Evolutionary conservation across 345 rosid genomes (phyloP).

Genomic region (Salix viminalis): DNA sequence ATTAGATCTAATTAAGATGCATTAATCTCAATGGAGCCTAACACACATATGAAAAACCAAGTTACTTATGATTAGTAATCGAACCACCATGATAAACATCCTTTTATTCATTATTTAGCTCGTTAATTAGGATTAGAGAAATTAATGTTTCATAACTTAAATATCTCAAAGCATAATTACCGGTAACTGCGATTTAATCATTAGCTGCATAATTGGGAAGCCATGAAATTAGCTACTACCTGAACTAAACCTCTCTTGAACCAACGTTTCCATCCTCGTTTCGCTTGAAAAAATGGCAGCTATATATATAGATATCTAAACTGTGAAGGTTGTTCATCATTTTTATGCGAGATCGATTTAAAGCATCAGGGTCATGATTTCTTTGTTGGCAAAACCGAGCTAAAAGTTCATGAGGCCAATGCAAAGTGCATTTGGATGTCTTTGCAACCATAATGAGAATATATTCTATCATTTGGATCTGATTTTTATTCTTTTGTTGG

Average conservation of each 20-base stretch:
- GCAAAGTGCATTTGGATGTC: not conserved
- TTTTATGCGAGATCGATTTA: not conserved
- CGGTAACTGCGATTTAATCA: too few relatives aligned
- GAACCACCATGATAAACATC: not conserved
- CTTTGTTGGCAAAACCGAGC: not conserved
- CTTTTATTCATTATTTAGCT: not conserved
- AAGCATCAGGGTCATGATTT: not conserved
- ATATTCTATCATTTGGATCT: conserved; percentile 2
- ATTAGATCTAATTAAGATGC: not conserved
- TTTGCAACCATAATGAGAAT: not conserved
- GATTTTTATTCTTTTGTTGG: not conserved
- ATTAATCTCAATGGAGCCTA: not conserved
- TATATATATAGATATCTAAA: not conserved
- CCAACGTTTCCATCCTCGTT: not conserved
- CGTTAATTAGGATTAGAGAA: not conserved
- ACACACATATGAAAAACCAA: not conserved
- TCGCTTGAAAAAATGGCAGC: not conserved
- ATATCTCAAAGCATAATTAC: not conserved
- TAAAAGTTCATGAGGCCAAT: not conserved
- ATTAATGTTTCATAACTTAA: not conserved
- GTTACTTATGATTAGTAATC: not conserved
- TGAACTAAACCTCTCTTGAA: not conserved
- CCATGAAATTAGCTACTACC: not conserved
- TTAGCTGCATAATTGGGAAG: not conserved
- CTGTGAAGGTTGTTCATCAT: not conserved